Evolutionary conservation across 73 alveolate species (phyloP).

Genomic region (Uronychia binucleata): DNA sequence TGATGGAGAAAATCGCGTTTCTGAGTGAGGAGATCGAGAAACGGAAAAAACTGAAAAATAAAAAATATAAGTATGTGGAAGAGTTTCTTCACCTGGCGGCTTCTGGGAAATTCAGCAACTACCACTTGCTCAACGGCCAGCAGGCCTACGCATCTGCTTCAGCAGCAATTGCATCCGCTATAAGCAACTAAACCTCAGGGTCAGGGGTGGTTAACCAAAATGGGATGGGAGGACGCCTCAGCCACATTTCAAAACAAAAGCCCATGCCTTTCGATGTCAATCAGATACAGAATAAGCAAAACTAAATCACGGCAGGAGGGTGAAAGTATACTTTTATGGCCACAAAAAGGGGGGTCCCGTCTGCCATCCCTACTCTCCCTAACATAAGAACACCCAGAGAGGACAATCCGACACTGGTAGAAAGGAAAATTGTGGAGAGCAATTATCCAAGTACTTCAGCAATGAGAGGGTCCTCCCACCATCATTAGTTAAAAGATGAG

Average conservation of each 20-base stretch:
- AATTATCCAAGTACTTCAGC: no score
- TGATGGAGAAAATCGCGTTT: not conserved
- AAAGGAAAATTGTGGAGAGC: no score
- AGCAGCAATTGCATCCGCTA: no score
- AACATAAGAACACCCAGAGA: no score
- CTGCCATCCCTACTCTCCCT: constrained; percentile 1
- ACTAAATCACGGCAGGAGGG: not conserved
- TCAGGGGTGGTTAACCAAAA: not conserved
- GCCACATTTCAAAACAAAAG: not conserved
- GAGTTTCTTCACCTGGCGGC: not conserved
- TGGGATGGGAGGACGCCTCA: not conserved
- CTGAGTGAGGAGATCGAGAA: not conserved
- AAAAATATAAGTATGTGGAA: not conserved
- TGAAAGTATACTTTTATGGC: not conserved
- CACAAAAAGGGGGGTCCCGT: not conserved
- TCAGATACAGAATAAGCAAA: not conserved
- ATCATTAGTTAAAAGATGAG: no score
- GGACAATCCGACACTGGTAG: no score
- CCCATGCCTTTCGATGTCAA: not conserved
- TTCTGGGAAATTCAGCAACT: not conserved
- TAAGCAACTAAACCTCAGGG: not conserved
- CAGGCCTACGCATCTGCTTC: no score
- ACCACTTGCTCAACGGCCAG: not conserved
- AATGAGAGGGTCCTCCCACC: no score
- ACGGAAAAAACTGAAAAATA: not conserved